Evolutionary conservation across 1,284 basidiomycete genomes (phyloP).

Genomic region (Trametes pubescens): DNA sequence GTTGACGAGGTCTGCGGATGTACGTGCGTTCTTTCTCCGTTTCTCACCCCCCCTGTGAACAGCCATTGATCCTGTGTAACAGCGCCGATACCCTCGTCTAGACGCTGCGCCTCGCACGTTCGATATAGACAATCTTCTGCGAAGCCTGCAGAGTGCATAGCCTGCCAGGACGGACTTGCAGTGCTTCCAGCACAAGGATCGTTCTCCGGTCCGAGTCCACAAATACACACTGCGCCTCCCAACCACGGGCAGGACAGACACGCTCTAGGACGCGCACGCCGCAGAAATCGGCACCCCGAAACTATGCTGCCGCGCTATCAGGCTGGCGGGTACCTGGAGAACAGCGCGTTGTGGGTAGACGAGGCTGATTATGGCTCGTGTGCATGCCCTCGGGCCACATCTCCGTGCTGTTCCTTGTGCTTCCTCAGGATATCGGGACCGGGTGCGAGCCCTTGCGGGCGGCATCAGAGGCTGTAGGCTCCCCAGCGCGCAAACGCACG

Average conservation of each 20-base stretch:
- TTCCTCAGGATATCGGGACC: slow-evolving; percentile 19
- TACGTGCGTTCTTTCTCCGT: no score
- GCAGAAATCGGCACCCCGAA: slow-evolving; percentile 13
- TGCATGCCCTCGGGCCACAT: slow-evolving; percentile 26
- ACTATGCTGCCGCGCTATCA: slow-evolving; percentile 13
- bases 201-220: slow-evolving; percentile 8
- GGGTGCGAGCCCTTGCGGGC: slow-evolving; percentile 10
- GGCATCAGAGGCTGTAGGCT: slow-evolving; percentile 26
- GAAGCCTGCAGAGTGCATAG: background rate
- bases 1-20: no score
- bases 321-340: slow-evolving; percentile 17
- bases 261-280: slow-evolving; percentile 1
- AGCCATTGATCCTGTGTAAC: background rate
- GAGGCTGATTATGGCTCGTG: slow-evolving; percentile 17
- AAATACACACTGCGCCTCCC: background rate
- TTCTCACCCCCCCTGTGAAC: background rate
- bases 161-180: background rate
- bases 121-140: background rate
- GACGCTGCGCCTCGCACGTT: no score
- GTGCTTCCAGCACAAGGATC: background rate
- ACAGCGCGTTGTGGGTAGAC: slow-evolving; percentile 13
- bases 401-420: slow-evolving; percentile 17
- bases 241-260: slow-evolving; percentile 3
- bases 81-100: background rate
- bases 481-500: slow-evolving; percentile 17